Base-by-base conservation (phyloP, 805 yeast genomes). In the Komagataella ulmi region DNA sequence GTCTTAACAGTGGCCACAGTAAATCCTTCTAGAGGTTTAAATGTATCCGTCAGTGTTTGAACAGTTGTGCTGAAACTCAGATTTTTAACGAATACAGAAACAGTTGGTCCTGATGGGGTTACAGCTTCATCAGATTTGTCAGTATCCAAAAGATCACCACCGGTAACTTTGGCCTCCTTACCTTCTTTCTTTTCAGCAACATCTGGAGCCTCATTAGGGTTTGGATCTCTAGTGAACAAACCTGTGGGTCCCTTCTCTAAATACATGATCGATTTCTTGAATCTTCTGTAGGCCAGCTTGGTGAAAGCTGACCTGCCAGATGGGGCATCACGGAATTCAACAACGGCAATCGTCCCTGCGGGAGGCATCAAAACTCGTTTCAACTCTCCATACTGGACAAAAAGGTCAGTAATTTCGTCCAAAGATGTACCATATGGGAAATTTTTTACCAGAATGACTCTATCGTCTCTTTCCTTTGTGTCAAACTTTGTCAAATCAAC, bases 161-260 rank as follows among this genome's bases (percentile, higher is more conserved):
- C 75, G 4, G 74, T 67, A 12, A 67, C 59, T 56, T 74, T 73
- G 17, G 74, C 73, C 56, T 73, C 79, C 51, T 69, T 71, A 14
- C 56, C 66, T 17, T 54, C 51, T 43, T 70, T 76, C n/a, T 63
- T 69, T 6, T 65, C 65, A 7, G 59, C 63, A 18, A 59, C 63
- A 21, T 63, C 68, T 2, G 64, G 57, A 2, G 53, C 58, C 44
- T 73, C 79, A 45, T 61, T 64, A 1, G 54, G 55, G 7, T 67
- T 59, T 3, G 88, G 81, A 21, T 75, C 84, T 54, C 79, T 74
- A 0, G 78, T 77, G 66, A 93, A 86, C 54, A 90, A 72, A 55
- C 80, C 86, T 60, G 77, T 79, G 19, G 99, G 99, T 0, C 98
- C 99, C 67, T 91, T 91, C 64, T 93, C 99, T 54, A 93, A 71